These are phyloP conservation scores for Ceratobasidium sp. DNA, from an alignment of 1,284 basidiomycete species.

Conservation along the genomic window DNA sequence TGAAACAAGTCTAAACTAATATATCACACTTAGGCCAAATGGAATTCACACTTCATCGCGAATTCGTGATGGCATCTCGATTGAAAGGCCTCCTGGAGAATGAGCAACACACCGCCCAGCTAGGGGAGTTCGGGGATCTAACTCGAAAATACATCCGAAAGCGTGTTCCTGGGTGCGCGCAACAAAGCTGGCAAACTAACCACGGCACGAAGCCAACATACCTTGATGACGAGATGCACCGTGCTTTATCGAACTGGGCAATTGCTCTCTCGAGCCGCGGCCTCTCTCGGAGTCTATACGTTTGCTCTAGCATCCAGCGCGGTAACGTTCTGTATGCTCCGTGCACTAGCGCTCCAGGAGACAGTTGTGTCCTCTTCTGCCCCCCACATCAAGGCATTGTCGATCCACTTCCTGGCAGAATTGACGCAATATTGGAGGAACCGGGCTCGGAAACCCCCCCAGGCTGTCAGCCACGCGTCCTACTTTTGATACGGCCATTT, in stretches of 20 bases:
- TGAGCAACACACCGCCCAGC: neutral
- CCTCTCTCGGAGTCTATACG: neutral
- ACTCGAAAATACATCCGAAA: neutral
- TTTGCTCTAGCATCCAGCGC: neutral
- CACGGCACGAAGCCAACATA: neutral
- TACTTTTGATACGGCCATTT: neutral
- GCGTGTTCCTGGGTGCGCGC: neutral
- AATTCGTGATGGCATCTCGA: constrained; percentile 10
- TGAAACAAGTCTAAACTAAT: neutral
- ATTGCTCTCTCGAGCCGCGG: no score
- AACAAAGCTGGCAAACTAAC: neutral
- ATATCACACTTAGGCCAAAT: neutral
- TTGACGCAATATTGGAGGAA: neutral
- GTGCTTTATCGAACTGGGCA: neutral
- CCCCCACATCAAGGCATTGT: no score
- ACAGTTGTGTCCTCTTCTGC: constrained; percentile 3
- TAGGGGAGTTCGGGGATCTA: neutral
- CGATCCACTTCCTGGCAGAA: neutral
- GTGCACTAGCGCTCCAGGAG: neutral
- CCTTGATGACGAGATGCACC: neutral
- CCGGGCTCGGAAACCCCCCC: neutral
- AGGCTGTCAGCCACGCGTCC: neutral
- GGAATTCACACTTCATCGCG: constrained; percentile 20
- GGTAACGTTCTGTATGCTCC: constrained; percentile 6
- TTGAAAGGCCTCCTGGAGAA: constrained; percentile 2